phyloP scores from a whole-genome alignment of 2,329 filamentous ascomycete species.

The Davidsoniella australis region DNA sequence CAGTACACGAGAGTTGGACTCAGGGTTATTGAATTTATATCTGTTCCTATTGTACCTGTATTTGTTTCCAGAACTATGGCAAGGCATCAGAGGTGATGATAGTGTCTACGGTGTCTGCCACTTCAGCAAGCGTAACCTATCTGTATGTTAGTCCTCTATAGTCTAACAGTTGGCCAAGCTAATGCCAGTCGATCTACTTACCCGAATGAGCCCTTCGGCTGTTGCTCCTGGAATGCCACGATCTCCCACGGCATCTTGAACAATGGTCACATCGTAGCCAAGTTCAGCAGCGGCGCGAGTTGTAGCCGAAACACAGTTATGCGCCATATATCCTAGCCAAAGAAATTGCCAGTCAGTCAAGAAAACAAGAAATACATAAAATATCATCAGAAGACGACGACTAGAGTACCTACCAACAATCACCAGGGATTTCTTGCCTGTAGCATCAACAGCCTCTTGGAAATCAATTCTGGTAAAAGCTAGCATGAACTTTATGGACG shows the following conservation, averaged over 20 bases:
- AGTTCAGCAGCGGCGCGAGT: no score
- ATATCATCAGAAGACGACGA: no score
- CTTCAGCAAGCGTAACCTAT: background rate
- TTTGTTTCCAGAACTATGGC: background rate
- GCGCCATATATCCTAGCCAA: no score
- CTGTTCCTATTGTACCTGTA: background rate
- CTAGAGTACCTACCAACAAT: background rate
- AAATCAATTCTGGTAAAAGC: constrained; percentile 45
- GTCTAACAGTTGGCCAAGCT: background rate
- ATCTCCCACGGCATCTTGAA: no score
- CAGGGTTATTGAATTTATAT: background rate
- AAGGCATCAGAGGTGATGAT: background rate
- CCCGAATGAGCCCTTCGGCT: background rate
- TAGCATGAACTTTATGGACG: constrained; percentile 40
- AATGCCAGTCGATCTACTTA: background rate
- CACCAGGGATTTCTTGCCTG: background rate
- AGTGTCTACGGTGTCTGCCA: background rate
- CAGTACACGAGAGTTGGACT: background rate
- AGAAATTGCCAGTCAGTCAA: no score
- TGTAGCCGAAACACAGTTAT: no score
- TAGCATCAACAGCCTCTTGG: constrained; percentile 20
- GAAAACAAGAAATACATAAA: no score
- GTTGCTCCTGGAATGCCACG: background rate
- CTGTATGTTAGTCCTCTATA: background rate
- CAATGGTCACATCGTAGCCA: no score